Base-by-base conservation (phyloP, 176 grass and related monocot species). In the Metroxylon sagu region DNA sequence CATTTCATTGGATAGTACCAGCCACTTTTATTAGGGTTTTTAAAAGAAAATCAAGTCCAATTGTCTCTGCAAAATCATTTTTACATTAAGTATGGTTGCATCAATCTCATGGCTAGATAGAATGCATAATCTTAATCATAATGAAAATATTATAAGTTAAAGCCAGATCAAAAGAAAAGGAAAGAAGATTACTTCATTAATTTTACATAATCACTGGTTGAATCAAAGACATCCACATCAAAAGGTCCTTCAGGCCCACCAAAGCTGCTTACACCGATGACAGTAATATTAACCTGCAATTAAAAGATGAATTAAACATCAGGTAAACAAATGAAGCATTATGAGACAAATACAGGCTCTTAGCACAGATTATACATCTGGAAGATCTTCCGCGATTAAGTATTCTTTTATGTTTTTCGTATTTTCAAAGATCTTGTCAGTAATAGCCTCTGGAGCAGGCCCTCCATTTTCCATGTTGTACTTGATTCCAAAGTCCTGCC, bases 401-500 rank as follows among this genome's bases (percentile, higher is more conserved):
- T 98, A 98, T 71, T 92, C 81, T 23, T 72, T 85, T 61, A 92
- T 85, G 68, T 72, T 80, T 50, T 50, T 98, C 62, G 93, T 98
- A 61, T 98, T 79, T 56, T 79, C 77, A 72, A 92, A 98, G 26
- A 98, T 92, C 62, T 80, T 83, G 59, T 98, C 87, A 14, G 93
- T 98, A 52, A 98, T 82, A 18, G 79, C 86, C 60, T 98, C 93
- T 17, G 93, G 93, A 18, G 93, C 84, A 76, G 93, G 93, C 25
- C 93, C 93, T 61, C 93, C 88, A 83, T 98, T 98, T 78, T 79
- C 93, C 93, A 98, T 88, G 53, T 98, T 98, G 70, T 98, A 98
- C 69, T 98, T 98, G 79, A 98, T 92, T 57, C 93, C 93, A 49
- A 97, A 98, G 67, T 98, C 93, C 93, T 98, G 67, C 29, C 53